A percentile compares a stretch with the other conserved stretches of the same genome.
phyloP scores from a whole-genome alignment of 192 early-diverging fungal genomes.

The Coemansia sp. region DNA sequence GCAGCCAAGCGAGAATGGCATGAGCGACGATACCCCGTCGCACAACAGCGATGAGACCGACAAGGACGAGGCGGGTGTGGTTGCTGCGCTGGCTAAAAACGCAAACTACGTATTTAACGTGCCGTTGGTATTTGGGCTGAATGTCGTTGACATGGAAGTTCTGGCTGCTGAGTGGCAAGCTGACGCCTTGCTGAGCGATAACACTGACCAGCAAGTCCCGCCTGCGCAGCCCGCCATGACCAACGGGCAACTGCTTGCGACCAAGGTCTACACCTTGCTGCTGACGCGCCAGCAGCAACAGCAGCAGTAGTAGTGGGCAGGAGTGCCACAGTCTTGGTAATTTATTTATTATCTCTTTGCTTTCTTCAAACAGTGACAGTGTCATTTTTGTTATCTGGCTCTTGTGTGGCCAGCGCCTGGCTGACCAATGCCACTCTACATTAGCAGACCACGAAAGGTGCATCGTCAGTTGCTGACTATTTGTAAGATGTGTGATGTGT shows the following conservation, averaged over 20 bases:
- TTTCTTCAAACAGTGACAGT: background rate
- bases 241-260: background rate
- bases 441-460: background rate
- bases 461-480: background rate
- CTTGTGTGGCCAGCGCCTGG: constrained; percentile 5
- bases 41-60: constrained; percentile 34
- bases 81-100: constrained; percentile 23
- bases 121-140: constrained; percentile 32
- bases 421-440: constrained; percentile 13
- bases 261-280: background rate
- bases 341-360: too few relatives aligned
- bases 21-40: constrained; percentile 32
- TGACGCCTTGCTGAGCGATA: constrained; percentile 15
- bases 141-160: constrained; percentile 35
- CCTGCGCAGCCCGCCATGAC: constrained; percentile 12
- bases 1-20: constrained; percentile 18
- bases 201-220: constrained; percentile 45
- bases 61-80: constrained; percentile 19
- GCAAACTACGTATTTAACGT: constrained; percentile 43
- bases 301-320: too few relatives aligned
- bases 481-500: background rate
- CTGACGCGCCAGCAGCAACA: constrained; percentile 1
- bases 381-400: background rate
- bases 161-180: constrained; percentile 29
- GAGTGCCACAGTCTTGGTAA: background rate